Percentiles rank a stretch among this genome's conserved stretches.
Evolutionary conservation across 306 rosid species (phyloP).

Genomic region (Fragaria vesca): DNA sequence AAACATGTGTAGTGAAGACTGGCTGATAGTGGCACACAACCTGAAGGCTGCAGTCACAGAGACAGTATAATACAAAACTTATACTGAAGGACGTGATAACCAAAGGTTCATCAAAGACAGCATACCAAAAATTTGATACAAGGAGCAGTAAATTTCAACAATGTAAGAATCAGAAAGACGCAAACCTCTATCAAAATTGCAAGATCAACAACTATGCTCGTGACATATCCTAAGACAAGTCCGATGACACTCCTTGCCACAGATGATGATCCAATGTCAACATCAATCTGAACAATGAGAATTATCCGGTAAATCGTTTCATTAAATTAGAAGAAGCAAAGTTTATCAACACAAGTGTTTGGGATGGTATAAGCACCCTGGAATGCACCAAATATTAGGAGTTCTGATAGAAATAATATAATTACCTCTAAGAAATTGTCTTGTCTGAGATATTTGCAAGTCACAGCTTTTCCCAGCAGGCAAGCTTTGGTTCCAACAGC

Average conservation of each 20-base stretch:
- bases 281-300: slow-evolving; percentile 69
- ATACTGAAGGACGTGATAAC: not conserved
- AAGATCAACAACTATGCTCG: slow-evolving; percentile 91
- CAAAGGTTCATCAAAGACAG: not conserved
- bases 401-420: slow-evolving; percentile 3
- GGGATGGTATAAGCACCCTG: not conserved
- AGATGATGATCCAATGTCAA: slow-evolving; percentile 94
- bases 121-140: slow-evolving; percentile 9
- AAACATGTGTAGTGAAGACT: not conserved
- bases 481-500: slow-evolving; percentile 99
- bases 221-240: slow-evolving; percentile 92
- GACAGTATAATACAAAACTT: not conserved
- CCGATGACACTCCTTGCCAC: slow-evolving; percentile 91
- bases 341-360: not conserved
- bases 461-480: slow-evolving; percentile 86
- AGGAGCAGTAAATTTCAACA: not conserved
- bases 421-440: slow-evolving; percentile 90
- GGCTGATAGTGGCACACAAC: not conserved
- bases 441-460: slow-evolving; percentile 76
- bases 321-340: not conserved
- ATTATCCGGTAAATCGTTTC: slow-evolving; percentile 14
- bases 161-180: slow-evolving; percentile 17
- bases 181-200: slow-evolving; percentile 90
- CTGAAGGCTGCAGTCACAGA: not conserved
- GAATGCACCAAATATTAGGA: not conserved